Base-by-base conservation (phyloP, 257 asterid species). In the Nicotiana benthamiana region DNA sequence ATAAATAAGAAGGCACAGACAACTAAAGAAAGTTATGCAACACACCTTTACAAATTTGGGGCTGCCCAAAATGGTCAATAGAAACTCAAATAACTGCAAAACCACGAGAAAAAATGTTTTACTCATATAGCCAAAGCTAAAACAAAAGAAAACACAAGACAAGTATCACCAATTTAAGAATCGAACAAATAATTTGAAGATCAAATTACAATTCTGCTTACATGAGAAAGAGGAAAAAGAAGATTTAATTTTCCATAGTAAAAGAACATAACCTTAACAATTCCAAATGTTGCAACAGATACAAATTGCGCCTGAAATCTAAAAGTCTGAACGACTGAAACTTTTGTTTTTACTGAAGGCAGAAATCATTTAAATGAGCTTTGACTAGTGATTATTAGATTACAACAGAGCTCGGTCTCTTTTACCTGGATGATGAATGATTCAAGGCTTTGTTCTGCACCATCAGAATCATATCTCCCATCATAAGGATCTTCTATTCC, bases 391-490 rank as follows among this genome's bases (percentile, higher is more conserved):
- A 51, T 54, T 15, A 18, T 54, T 51, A 26, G 24, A 30, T 20
- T 28, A 28, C 34, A 32, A 22, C 27, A 76, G 20, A 34, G 1
- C 53, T 61, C 28, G 8, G 30, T 11, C 43, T 46, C 54, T 80
- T 78, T 83, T 80, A 94, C 99, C 99, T 96, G 99, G 86, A 92
- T 90, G 86, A 94, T 83, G 82, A 94, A 94, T 75, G 98, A 92
- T 87, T 92, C 98, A 0, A 96, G 93, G 81, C 99, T 94, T 83
- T 86, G 89, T 84, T 94, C 98, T 26, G 94, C 87, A 32, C 99
- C 97, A 86, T 96, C 97, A 64, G 99, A 96, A 89, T 96, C 99
- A 84, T 96, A 94, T 87, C 98, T 90, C 72, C 98, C 99, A 75
- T 94, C 98, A 83, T 87, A 92, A 36, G 97, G 85, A 89, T 96